Evolutionary conservation across 2,329 filamentous ascomycete species (phyloP).

Genomic region (Penicillium sp.): DNA sequence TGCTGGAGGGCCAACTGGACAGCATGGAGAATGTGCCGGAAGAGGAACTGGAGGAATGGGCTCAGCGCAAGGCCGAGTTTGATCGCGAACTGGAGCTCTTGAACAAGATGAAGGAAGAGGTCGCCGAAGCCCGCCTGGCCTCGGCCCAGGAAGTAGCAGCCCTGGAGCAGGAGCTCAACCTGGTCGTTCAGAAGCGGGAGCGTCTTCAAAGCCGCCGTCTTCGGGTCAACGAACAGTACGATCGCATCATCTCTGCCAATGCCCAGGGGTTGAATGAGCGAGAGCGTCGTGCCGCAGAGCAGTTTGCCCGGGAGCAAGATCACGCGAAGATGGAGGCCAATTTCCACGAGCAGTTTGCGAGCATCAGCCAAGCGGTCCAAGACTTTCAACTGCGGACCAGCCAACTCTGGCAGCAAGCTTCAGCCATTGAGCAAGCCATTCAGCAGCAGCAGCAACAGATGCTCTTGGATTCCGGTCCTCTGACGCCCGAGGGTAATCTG

Average conservation of each 20-base stretch:
- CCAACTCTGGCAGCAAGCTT: constrained; percentile 41
- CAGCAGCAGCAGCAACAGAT: constrained; percentile 43
- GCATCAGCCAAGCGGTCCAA: constrained; percentile 39
- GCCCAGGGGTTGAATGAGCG: constrained; percentile 52
- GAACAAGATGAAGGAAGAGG: constrained; percentile 45
- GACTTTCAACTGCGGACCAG: constrained; percentile 40
- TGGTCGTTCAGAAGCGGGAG: constrained; percentile 52
- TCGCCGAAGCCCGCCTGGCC: constrained; percentile 46
- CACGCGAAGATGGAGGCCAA: constrained; percentile 40
- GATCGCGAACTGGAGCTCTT: constrained; percentile 50
- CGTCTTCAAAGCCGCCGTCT: constrained; percentile 53
- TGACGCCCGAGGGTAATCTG: constrained; percentile 56
- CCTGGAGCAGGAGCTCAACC: constrained; percentile 49
- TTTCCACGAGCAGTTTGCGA: constrained; percentile 40
- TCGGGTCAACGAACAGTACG: constrained; percentile 57
- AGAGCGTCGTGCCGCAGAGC: constrained; percentile 45
- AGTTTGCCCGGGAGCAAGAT: constrained; percentile 42
- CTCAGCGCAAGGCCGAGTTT: constrained; percentile 49
- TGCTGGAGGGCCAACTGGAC: constrained; percentile 50
- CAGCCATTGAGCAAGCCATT: constrained; percentile 39
- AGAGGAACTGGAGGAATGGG: constrained; percentile 50
- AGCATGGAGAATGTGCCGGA: constrained; percentile 52
- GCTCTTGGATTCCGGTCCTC: constrained; percentile 38
- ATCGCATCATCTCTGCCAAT: constrained; percentile 54
- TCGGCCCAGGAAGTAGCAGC: constrained; percentile 48